These are phyloP conservation scores for Isochrysis galbana DNA, from an alignment of 78 protist genomes.

Conservation along the genomic window DNA sequence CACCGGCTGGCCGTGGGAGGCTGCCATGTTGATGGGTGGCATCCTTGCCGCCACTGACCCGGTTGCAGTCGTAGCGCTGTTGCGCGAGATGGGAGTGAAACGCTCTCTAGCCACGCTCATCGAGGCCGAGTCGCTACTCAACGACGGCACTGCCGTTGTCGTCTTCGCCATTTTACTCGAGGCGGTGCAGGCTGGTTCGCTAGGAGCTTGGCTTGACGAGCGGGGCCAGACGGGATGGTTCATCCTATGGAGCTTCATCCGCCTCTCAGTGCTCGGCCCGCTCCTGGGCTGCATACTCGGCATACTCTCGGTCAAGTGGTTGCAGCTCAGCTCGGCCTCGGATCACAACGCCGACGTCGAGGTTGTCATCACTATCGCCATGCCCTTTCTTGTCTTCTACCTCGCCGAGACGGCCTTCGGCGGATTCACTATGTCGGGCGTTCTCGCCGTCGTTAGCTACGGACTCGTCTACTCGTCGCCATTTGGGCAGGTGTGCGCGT, in stretches of 20 bases:
- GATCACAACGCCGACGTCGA: not conserved
- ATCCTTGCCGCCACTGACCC: conserved; percentile 74
- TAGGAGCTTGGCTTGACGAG: not conserved
- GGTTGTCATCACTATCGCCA: conserved; percentile 10
- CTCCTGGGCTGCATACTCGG: conserved; percentile 19
- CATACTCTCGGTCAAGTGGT: not conserved
- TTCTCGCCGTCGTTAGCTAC: conserved; percentile 2
- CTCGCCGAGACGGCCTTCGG: conserved; percentile 21
- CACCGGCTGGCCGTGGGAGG: conserved; percentile 25
- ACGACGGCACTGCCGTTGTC: conserved; percentile 70
- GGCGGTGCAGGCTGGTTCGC: not conserved
- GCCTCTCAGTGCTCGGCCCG: not conserved
- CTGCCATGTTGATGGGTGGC: conserved; percentile 34
- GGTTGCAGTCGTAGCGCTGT: conserved; percentile 76
- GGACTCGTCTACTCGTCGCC: not conserved
- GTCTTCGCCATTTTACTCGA: conserved; percentile 2
- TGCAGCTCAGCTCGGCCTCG: not conserved
- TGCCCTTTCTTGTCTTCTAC: not conserved
- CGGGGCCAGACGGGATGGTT: not conserved
- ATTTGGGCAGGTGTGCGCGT: not conserved
- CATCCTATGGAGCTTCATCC: not conserved
- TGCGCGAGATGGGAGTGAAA: conserved; percentile 62
- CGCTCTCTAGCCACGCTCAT: conserved; percentile 48
- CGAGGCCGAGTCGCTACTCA: conserved; percentile 74
- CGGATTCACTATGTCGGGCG: conserved; percentile 13